phyloP scores from a whole-genome alignment of 1,284 basidiomycete genomes.

The Xerocomus amazonicus region DNA sequence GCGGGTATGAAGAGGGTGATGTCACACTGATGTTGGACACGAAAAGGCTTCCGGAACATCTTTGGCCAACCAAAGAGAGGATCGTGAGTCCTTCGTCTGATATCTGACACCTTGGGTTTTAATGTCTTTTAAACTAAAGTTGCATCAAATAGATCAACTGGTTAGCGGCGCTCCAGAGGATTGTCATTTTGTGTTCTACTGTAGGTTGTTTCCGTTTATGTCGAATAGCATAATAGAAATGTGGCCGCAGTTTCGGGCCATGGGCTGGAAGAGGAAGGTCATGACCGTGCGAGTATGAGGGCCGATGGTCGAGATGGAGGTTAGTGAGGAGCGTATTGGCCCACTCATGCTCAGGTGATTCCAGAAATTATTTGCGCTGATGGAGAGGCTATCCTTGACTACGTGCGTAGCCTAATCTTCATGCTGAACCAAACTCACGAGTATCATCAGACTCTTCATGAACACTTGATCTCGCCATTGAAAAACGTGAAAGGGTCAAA shows the following conservation, averaged over 20 bases:
- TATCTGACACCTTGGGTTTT: background rate
- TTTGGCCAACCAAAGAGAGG: slow-evolving; percentile 28
- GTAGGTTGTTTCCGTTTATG: slow-evolving; percentile 18
- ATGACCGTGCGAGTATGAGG: slow-evolving; percentile 20
- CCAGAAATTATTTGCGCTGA: slow-evolving; percentile 25
- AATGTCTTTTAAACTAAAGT: slow-evolving; percentile 2
- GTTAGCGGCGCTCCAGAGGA: slow-evolving; percentile 25
- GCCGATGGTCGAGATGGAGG: slow-evolving; percentile 37
- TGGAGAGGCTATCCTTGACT: slow-evolving; percentile 20
- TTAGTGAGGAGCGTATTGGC: slow-evolving; percentile 10
- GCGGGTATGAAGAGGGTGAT: slow-evolving; percentile 28
- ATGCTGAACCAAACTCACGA: background rate
- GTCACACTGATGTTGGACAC: slow-evolving; percentile 34
- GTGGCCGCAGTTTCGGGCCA: slow-evolving; percentile 32
- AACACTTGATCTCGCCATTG: slow-evolving; percentile 18
- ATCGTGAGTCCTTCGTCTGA: slow-evolving; percentile 25
- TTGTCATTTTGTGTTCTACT: slow-evolving; percentile 39
- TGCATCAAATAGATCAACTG: slow-evolving; percentile 29
- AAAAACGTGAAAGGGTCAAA: slow-evolving; percentile 17
- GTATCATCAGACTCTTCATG: slow-evolving; percentile 19
- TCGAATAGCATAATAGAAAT: background rate
- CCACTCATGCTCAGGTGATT: background rate
- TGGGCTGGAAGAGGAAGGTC: slow-evolving; percentile 24
- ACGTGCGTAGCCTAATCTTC: slow-evolving; percentile 10
- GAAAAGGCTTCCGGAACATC: background rate